Evolutionary conservation across 2,329 filamentous ascomycete genomes (phyloP).

Genomic region (Hypocreales sp.): DNA sequence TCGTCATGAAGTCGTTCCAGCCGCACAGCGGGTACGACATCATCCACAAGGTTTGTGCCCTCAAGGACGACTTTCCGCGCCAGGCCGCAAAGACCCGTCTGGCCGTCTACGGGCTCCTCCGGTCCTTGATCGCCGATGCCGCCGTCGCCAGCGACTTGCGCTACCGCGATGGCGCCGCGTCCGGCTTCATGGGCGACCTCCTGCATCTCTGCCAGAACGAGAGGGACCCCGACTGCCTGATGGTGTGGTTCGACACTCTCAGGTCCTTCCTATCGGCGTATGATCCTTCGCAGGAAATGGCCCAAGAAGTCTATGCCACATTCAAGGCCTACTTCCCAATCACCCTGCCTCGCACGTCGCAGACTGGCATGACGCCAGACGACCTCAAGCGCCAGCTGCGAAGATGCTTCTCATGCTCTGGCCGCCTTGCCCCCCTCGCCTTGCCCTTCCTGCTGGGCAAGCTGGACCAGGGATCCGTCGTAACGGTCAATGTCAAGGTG

Average conservation of each 20-base stretch:
- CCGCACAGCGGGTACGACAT: slow-evolving; percentile 31
- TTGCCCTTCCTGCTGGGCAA: slow-evolving; percentile 41
- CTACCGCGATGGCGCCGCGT: slow-evolving; percentile 23
- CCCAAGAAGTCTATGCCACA: slow-evolving; percentile 33
- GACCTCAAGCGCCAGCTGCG: slow-evolving; percentile 38
- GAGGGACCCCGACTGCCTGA: slow-evolving; percentile 39
- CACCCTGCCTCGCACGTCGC: slow-evolving; percentile 33
- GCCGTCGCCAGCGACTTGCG: slow-evolving; percentile 27
- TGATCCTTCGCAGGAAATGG: slow-evolving; percentile 26
- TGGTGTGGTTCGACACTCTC: slow-evolving; percentile 40
- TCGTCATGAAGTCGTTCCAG: slow-evolving; percentile 34
- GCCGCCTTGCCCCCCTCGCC: slow-evolving; percentile 26
- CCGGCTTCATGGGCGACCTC: slow-evolving; percentile 32
- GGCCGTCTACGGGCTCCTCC: slow-evolving; percentile 34
- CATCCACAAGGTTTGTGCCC: slow-evolving; percentile 29
- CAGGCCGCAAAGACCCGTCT: slow-evolving; percentile 35
- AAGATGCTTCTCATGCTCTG: slow-evolving; percentile 35
- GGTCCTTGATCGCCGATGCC: slow-evolving; percentile 25
- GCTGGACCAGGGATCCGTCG: slow-evolving; percentile 41
- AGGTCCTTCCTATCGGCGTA: slow-evolving; percentile 28
- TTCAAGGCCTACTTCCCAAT: slow-evolving; percentile 49
- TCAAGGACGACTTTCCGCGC: slow-evolving; percentile 40
- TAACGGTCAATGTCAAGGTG: slow-evolving; percentile 43
- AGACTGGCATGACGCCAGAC: slow-evolving; percentile 37
- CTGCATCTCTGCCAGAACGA: slow-evolving; percentile 36